Percentiles rank a stretch among this genome's conserved stretches.
These are phyloP conservation scores for Agaricus subrufescens DNA, from an alignment of 768 basidiomycete species.

Conservation along the genomic window DNA sequence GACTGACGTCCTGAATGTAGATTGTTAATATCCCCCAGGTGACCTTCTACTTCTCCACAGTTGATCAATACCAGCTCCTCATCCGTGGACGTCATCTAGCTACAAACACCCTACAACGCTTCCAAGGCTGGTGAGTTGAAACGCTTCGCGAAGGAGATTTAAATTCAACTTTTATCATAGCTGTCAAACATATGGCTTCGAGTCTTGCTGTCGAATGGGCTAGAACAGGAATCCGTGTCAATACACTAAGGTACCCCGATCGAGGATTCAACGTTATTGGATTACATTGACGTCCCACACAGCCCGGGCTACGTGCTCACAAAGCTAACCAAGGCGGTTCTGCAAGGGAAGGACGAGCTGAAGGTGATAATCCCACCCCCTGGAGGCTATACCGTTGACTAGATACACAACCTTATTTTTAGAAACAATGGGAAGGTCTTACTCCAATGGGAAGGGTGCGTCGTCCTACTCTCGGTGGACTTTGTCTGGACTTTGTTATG, in stretches of 20 bases:
- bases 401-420: slow-evolving; percentile 7
- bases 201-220: slow-evolving; percentile 97
- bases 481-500: not conserved
- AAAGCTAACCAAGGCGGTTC: slow-evolving; percentile 78
- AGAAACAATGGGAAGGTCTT: slow-evolving; percentile 81
- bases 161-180: slow-evolving; percentile 27
- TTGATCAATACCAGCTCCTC: not conserved
- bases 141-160: not conserved
- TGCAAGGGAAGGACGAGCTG: slow-evolving; percentile 70
- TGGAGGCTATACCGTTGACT: not conserved
- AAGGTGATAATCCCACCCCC: slow-evolving; percentile 43
- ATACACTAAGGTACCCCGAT: slow-evolving; percentile 57
- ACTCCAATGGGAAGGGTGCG: slow-evolving; percentile 85
- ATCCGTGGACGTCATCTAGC: slow-evolving; percentile 29
- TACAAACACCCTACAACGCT: slow-evolving; percentile 93
- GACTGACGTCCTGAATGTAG: slow-evolving; percentile 28
- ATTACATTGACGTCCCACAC: not conserved
- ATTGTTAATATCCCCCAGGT: slow-evolving; percentile 89
- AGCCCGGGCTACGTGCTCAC: slow-evolving; percentile 96
- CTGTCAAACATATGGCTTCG: slow-evolving; percentile 91
- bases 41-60: slow-evolving; percentile 5
- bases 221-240: slow-evolving; percentile 81
- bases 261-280: not conserved
- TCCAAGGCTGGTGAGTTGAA: slow-evolving; percentile 74
- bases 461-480: slow-evolving; percentile 10